These are phyloP conservation scores for Lasiodiplodia theobromae DNA, from an alignment of 2,329 filamentous ascomycete genomes.

Conservation along the genomic window DNA sequence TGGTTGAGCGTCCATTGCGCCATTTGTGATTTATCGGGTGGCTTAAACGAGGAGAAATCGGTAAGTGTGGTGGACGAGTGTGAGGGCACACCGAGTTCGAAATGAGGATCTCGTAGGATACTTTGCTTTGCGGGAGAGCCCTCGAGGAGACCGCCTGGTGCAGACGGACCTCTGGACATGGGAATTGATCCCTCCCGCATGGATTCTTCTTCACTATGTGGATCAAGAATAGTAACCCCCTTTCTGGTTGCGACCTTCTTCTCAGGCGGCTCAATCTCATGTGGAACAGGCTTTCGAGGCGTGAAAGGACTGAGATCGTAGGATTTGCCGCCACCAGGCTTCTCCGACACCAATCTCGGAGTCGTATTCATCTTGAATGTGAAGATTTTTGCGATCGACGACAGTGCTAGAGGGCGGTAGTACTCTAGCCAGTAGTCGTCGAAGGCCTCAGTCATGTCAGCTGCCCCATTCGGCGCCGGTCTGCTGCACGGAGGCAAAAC, in stretches of 20 bases:
- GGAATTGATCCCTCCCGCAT: conserved; percentile 11
- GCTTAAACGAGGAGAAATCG: conserved; percentile 48
- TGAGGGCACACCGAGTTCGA: conserved; percentile 39
- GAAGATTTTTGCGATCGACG: conserved; percentile 91
- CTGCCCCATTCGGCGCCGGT: conserved; percentile 31
- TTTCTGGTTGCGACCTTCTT: conserved; percentile 68
- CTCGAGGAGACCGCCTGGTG: conserved; percentile 36
- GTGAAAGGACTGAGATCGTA: conserved; percentile 91
- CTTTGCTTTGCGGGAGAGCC: conserved; percentile 48
- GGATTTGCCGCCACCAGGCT: conserved; percentile 72
- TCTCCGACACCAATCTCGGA: conserved; percentile 80
- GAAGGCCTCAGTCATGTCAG: conserved; percentile 62
- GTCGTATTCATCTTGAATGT: conserved; percentile 91
- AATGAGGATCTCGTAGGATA: conserved; percentile 51
- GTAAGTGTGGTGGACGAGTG: conserved; percentile 35
- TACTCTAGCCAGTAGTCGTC: conserved; percentile 99
- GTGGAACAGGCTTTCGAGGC: conserved; percentile 61
- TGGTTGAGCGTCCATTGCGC: conserved; percentile 90
- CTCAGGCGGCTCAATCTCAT: conserved; percentile 54
- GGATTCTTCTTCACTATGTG: conserved; percentile 52
- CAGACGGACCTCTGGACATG: conserved; percentile 32
- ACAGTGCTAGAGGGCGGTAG: conserved; percentile 86
- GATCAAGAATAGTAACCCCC: conserved; percentile 73
- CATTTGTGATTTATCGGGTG: conserved; percentile 78
- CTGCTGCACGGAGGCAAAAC: conserved; percentile 61